These are phyloP conservation scores for Hypomyces rosellus DNA, from an alignment of 2,329 filamentous ascomycete genomes.

Conservation along the genomic window DNA sequence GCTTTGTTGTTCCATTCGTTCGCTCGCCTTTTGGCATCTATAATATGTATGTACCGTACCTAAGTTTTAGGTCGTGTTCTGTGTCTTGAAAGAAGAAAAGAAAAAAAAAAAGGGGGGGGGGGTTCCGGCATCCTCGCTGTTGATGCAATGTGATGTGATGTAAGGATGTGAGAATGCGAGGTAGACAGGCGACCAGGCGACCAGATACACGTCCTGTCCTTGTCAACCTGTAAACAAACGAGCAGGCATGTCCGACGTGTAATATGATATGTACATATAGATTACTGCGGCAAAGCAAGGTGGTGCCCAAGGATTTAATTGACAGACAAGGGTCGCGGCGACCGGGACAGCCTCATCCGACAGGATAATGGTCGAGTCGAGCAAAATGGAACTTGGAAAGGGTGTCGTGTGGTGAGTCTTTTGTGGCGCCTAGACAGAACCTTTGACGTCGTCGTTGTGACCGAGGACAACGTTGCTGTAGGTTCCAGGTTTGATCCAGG, in stretches of 20 bases:
- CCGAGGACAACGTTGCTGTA: too few species aligned
- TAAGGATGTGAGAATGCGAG: neutral
- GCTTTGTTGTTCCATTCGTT: constrained; percentile 1
- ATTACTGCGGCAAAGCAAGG: neutral
- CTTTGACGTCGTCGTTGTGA: neutral
- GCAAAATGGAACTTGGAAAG: neutral
- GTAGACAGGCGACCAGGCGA: too few species aligned
- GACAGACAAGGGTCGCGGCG: neutral
- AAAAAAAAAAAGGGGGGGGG: too few species aligned
- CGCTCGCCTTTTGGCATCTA: neutral
- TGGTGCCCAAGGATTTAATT: neutral
- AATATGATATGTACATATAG: neutral
- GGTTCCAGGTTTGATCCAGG: too few species aligned
- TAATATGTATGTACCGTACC: too few species aligned
- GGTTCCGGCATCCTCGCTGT: neutral
- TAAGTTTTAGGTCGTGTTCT: too few species aligned
- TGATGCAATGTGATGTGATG: neutral
- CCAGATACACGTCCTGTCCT: too few species aligned
- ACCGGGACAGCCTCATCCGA: neutral
- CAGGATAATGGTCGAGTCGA: neutral
- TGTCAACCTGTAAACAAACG: neutral
- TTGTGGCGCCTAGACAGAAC: neutral
- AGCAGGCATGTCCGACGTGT: neutral
- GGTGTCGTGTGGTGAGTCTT: neutral
- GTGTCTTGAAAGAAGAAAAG: neutral